Evolutionary conservation across 306 rosid species (phyloP).

Genomic region (Argentina anserina): DNA sequence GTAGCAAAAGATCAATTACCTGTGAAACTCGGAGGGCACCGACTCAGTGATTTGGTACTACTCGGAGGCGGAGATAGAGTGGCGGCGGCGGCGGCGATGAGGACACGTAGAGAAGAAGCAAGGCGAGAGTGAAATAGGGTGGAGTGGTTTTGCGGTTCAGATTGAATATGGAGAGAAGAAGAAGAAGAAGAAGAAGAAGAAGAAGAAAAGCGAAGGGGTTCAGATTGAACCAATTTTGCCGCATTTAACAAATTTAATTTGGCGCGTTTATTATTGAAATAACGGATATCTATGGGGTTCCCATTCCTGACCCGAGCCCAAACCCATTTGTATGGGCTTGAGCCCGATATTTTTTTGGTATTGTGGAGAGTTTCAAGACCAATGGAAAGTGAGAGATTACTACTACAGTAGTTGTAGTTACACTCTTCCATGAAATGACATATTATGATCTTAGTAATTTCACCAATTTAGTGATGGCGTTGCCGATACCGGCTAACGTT

Average conservation of each 20-base stretch:
- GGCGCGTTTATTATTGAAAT: not conserved
- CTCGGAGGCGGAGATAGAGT: not conserved
- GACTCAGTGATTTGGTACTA: not conserved
- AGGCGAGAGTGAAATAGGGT: not conserved
- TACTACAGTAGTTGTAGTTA: too few species aligned
- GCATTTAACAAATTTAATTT: not conserved
- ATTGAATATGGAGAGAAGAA: not conserved
- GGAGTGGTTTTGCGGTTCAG: not conserved
- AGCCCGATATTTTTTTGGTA: not conserved
- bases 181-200: not conserved
- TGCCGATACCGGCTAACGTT: too few species aligned
- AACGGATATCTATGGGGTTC: not conserved
- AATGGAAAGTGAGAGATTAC: not conserved
- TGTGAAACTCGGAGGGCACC: slow-evolving; percentile 1
- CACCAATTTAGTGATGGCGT: too few species aligned
- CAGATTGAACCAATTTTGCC: too few species aligned
- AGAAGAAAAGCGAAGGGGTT: not conserved
- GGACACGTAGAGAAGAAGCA: not conserved
- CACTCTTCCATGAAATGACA: too few species aligned
- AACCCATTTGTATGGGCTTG: not conserved
- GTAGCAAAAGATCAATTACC: not conserved
- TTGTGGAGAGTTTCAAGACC: not conserved
- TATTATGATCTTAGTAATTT: too few species aligned
- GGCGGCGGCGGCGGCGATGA: not conserved
- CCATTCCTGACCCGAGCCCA: not conserved